Evolutionary conservation across 108 stramenopile genomes (phyloP), one percentile per base, ranked within the genome.

Genomic region (Fragilaria crotonensis): DNA sequence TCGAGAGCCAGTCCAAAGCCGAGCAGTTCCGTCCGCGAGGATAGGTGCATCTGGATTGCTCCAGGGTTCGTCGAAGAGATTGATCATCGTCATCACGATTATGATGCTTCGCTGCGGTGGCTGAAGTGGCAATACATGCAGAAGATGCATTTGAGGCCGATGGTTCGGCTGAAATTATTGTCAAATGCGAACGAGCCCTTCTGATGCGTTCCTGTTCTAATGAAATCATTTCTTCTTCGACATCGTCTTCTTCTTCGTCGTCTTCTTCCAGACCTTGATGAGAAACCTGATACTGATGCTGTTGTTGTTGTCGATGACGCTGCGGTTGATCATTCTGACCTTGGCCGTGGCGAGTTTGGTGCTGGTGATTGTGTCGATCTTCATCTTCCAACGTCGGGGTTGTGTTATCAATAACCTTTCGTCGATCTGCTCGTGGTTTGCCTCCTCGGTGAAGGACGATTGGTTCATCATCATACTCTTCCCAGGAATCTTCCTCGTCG

Each of bases 381-480:
- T 81, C 80, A 49, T 81, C 80, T 33, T 75, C 49, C 29, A 81
- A 48, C 1, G 75, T 76, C 0, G 80, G 80, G 33, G 80, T 81
- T 32, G 74, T 64, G 26, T 48, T 2, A 26, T 81, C 71, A 22
- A 64, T 49, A n/a, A 48, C 23, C 59, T 76, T 76, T 27, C 67
- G 33, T 1, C 22, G 46, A 41, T 75, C 72, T 48, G 18, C 19
- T 19, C 32, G 36, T 11, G 36, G 36, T 41, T 7, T n/a, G n/a
- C n/a, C n/a, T n/a, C n/a, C n/a, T n/a, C n/a, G n/a, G n/a, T n/a
- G n/a, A n/a, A n/a, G n/a, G n/a, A n/a, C n/a, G n/a, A n/a, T n/a
- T n/a, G n/a, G n/a, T n/a, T n/a, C n/a, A n/a, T n/a, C n/a, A n/a
- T n/a, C n/a, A n/a, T n/a, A n/a, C n/a, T n/a, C n/a, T n/a, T n/a